These are phyloP conservation scores for barley (Hordeum vulgare) DNA, from an alignment of 176 grass and related monocot genomes.

Conservation along the genomic window DNA sequence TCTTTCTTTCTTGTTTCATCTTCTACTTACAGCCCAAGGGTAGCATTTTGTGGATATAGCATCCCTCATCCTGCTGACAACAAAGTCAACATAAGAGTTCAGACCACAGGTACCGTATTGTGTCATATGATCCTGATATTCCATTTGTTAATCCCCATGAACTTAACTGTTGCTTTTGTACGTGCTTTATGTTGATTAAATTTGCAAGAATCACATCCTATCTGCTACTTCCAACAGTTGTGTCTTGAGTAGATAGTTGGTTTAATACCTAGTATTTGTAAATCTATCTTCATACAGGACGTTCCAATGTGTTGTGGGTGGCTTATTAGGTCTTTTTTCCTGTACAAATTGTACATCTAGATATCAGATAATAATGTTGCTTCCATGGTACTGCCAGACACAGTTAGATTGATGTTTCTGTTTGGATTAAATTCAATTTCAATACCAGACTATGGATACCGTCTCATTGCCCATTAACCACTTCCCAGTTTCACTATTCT, in stretches of 20 bases:
- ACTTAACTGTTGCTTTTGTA: neutral
- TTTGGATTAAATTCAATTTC: neutral
- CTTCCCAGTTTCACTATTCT: neutral
- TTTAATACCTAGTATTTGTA: neutral
- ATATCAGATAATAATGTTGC: neutral
- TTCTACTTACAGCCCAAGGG: conserved; percentile 62
- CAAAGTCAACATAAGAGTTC: conserved; percentile 82
- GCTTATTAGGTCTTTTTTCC: neutral
- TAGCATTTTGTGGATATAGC: conserved; percentile 78
- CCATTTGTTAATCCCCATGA: neutral
- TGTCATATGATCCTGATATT: neutral
- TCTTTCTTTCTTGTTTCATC: neutral
- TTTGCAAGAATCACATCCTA: neutral
- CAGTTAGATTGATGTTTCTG: neutral
- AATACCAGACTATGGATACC: neutral
- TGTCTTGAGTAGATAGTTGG: neutral
- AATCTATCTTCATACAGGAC: neutral
- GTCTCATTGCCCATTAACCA: neutral
- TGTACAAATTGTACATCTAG: neutral
- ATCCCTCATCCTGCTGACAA: conserved; percentile 89
- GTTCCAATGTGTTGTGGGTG: neutral
- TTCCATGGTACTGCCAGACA: neutral
- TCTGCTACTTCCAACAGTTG: neutral
- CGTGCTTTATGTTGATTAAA: neutral
- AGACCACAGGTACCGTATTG: conserved; percentile 55